Conservation (phyloP, 352 stramenopile species). For the Peronospora farinosa region DNA sequence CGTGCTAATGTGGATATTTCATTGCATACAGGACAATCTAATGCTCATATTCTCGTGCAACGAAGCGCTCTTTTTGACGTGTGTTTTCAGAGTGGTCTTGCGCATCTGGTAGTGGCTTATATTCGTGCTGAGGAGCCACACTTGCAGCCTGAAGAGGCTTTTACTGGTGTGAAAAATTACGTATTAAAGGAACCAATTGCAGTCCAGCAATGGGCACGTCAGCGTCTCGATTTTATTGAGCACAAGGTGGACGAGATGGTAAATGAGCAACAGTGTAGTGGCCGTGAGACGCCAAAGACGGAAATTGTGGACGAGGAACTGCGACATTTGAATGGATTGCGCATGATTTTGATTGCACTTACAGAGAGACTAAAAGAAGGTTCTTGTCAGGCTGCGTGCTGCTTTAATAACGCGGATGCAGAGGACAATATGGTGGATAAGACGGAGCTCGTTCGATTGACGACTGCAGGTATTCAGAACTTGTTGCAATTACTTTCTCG, state of each 20-base stretch:
- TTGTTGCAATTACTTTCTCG: conserved; percentile 63
- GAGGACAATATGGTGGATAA: conserved; percentile 43
- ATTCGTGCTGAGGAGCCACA: conserved; percentile 39
- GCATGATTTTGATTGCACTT: conserved; percentile 61
- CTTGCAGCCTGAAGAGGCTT: conserved; percentile 18
- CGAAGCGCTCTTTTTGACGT: conserved; percentile 74
- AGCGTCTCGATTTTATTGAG: conserved; percentile 49
- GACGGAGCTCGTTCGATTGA: conserved; percentile 64
- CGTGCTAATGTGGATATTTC: conserved; percentile 54
- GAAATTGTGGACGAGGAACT: conserved; percentile 39
- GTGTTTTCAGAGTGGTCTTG: conserved; percentile 61
- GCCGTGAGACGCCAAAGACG: conserved; percentile 27
- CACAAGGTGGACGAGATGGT: conserved; percentile 47
- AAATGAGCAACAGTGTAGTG: conserved; percentile 41
- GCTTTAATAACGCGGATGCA: conserved; percentile 24
- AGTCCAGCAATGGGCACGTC: conserved; percentile 70
- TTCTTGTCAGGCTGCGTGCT: conserved; percentile 40
- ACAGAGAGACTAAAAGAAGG: conserved; percentile 59
- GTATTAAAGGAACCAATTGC: conserved; percentile 77
- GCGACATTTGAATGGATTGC: conserved; percentile 60
- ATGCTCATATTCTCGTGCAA: conserved; percentile 41
- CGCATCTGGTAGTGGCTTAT: conserved; percentile 68
- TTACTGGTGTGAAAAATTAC: conserved; percentile 42
- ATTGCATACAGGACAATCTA: conserved; percentile 31
- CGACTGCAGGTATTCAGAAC: conserved; percentile 53